Evolutionary conservation across 2,329 filamentous ascomycete genomes (phyloP).

Genomic region (Aspergillus awamori): DNA sequence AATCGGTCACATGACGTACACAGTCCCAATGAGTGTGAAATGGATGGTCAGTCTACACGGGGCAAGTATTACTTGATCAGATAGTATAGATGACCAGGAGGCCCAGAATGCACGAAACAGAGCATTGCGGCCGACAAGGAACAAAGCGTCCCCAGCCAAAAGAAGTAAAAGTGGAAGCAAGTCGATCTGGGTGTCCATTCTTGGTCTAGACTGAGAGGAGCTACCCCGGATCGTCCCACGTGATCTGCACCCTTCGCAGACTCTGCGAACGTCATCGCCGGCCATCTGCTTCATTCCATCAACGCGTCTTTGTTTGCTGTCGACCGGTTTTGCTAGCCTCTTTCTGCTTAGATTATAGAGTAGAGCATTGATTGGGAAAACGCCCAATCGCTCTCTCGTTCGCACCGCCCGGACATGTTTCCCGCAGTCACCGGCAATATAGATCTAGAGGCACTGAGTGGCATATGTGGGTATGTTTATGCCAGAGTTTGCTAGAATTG

Average conservation of each 20-base stretch:
- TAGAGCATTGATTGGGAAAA: constrained; percentile 1
- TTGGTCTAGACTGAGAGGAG: background rate
- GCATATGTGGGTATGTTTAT: constrained; percentile 74
- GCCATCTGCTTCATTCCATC: background rate
- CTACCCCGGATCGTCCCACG: constrained; percentile 16
- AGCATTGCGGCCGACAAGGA: too few relatives aligned
- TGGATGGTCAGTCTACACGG: too few relatives aligned
- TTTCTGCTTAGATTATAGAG: background rate
- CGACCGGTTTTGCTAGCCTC: background rate
- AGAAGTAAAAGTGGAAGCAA: background rate
- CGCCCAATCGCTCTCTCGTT: constrained; percentile 9
- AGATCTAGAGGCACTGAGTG: constrained; percentile 87
- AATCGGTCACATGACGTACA: background rate
- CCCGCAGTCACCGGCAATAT: constrained; percentile 58
- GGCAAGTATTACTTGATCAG: too few relatives aligned
- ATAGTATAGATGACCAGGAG: too few relatives aligned
- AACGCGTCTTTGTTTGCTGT: background rate
- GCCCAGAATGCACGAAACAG: too few relatives aligned
- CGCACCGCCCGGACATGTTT: constrained; percentile 34
- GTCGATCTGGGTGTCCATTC: background rate
- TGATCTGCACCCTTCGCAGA: constrained; percentile 9
- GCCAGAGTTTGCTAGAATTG: background rate
- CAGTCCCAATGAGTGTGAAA: too few relatives aligned
- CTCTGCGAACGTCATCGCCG: constrained; percentile 16
- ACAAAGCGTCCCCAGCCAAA: too few relatives aligned